Conservation (phyloP, 805 yeast species). For the Candida insectorum region DNA sequence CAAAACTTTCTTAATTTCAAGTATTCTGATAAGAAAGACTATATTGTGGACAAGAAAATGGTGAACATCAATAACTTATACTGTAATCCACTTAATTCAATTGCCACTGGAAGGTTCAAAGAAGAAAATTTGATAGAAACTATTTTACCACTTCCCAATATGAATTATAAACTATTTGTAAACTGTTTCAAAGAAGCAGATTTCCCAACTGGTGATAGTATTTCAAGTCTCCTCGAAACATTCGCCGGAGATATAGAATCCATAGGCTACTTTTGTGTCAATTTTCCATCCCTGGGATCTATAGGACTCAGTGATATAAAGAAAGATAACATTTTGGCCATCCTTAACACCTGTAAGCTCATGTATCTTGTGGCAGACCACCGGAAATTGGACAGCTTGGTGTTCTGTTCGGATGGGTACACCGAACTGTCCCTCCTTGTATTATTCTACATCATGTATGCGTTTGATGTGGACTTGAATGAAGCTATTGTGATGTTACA, state of each 20-base stretch:
- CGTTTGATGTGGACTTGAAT: slow-evolving; percentile 56
- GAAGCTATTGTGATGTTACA: slow-evolving; percentile 69
- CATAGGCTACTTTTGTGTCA: slow-evolving; percentile 31
- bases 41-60: slow-evolving; percentile 5
- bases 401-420: slow-evolving; percentile 88
- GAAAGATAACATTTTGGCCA: slow-evolving; percentile 57
- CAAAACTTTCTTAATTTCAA: slow-evolving; percentile 33
- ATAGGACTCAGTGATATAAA: slow-evolving; percentile 70
- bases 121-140: slow-evolving; percentile 19
- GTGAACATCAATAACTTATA: slow-evolving; percentile 21
- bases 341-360: slow-evolving; percentile 68
- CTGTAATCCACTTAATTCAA: slow-evolving; percentile 50
- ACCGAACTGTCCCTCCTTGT: slow-evolving; percentile 83
- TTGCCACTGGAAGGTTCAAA: slow-evolving; percentile 32
- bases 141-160: slow-evolving; percentile 42
- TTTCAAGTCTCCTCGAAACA: slow-evolving; percentile 22
- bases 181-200: slow-evolving; percentile 58
- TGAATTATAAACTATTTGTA: slow-evolving; percentile 53
- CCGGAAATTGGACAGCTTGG: slow-evolving; percentile 42
- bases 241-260: slow-evolving; percentile 14
- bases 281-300: slow-evolving; percentile 84
- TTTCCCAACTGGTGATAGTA: slow-evolving; percentile 46
- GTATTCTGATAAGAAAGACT: slow-evolving; percentile 8
- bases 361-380: slow-evolving; percentile 42
- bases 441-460: slow-evolving; percentile 67